These are phyloP conservation scores for Bipolaris oryzae DNA, from an alignment of 2,329 filamentous ascomycete genomes.

Conservation along the genomic window DNA sequence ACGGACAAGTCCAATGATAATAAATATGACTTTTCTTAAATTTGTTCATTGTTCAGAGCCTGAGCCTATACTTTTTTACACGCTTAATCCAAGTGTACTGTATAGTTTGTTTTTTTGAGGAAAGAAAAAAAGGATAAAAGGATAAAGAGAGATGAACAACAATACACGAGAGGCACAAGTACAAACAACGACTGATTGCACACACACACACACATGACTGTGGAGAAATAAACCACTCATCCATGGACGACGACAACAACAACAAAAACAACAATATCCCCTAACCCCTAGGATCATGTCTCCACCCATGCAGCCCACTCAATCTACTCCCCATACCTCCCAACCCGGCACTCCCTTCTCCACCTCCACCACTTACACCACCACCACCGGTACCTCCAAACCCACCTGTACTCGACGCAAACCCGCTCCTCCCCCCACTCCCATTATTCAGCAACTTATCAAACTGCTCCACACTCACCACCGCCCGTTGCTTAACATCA, in stretches of 20 bases:
- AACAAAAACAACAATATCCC: neutral
- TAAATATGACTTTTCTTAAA: too few relatives aligned
- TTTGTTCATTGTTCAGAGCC: too few relatives aligned
- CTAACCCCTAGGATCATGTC: constrained; percentile 20
- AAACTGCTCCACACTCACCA: constrained; percentile 73
- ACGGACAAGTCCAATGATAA: too few relatives aligned
- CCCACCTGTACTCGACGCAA: constrained; percentile 8
- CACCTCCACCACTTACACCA: constrained; percentile 3
- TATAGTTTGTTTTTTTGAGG: neutral
- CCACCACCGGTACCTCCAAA: constrained; percentile 19
- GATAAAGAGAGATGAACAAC: too few relatives aligned
- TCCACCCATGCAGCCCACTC: constrained; percentile 26
- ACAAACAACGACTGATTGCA: neutral
- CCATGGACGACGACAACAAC: neutral
- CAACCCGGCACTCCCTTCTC: constrained; percentile 8
- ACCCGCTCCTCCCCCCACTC: constrained; percentile 7
- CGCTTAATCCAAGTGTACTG: neutral
- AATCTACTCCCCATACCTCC: constrained; percentile 14
- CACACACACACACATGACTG: too few relatives aligned
- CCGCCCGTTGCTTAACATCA: constrained; percentile 83
- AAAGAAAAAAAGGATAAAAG: neutral
- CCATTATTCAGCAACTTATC: constrained; percentile 26
- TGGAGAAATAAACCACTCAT: too few relatives aligned
- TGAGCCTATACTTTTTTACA: too few relatives aligned
- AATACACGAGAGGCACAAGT: neutral